phyloP scores from a whole-genome alignment of 768 basidiomycete species.

The Krasilnikovozyma curviuscula region DNA sequence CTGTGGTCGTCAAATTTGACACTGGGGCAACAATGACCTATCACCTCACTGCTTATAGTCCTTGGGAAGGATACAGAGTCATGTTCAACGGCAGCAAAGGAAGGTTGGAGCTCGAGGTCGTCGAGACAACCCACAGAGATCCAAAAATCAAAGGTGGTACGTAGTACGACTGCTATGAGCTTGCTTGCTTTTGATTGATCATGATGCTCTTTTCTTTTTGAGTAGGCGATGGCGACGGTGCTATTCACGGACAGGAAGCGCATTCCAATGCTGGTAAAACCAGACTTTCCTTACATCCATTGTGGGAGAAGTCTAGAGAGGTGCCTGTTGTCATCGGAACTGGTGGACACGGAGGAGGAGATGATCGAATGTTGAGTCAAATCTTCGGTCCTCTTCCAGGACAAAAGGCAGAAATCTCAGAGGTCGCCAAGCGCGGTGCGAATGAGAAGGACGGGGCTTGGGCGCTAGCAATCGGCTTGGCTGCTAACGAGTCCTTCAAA shows the following conservation, averaged over 20 bases:
- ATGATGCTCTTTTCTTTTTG: too few relatives aligned
- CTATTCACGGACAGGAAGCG: constrained; percentile 21
- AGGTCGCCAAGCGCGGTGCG: constrained; percentile 33
- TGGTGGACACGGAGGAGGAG: constrained; percentile 35
- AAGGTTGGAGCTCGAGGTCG: constrained; percentile 36
- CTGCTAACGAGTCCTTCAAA: constrained; percentile 36
- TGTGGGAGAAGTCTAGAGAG: constrained; percentile 32
- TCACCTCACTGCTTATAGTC: constrained; percentile 32
- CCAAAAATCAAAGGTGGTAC: constrained; percentile 15
- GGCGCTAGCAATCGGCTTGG: constrained; percentile 22
- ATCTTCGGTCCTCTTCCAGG: constrained; percentile 35
- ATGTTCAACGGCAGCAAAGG: constrained; percentile 39
- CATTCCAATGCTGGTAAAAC: constrained; percentile 32
- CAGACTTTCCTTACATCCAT: constrained; percentile 31
- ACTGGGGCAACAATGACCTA: constrained; percentile 37
- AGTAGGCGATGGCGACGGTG: constrained; percentile 20
- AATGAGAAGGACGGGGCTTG: constrained; percentile 32
- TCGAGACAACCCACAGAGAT: constrained; percentile 31
- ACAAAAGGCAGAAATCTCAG: constrained; percentile 28
- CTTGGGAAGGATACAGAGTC: constrained; percentile 25
- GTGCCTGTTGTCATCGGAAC: constrained; percentile 31
- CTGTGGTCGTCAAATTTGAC: constrained; percentile 33
- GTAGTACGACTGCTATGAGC: too few relatives aligned
- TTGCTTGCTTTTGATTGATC: too few relatives aligned
- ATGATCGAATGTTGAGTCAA: constrained; percentile 33